phyloP scores from a whole-genome alignment of 2,329 filamentous ascomycete genomes.

The Alternaria infectoria region DNA sequence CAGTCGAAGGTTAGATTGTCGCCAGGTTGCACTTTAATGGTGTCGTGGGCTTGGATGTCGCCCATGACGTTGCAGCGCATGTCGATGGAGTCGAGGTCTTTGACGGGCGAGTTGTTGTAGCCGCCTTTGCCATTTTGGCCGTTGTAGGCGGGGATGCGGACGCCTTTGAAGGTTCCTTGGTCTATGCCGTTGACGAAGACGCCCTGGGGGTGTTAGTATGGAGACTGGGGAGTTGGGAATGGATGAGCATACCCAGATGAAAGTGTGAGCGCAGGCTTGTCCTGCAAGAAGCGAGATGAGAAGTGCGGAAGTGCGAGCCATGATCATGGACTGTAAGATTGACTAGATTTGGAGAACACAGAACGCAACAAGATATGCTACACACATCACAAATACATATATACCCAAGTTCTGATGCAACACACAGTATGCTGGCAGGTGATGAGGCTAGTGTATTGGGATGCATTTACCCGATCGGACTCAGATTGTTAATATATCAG shows the following conservation, averaged over 20 bases:
- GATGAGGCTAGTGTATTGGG: conserved; percentile 14
- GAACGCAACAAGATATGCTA: too few species aligned
- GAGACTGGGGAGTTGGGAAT: accelerated
- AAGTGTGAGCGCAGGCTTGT: conserved; percentile 22
- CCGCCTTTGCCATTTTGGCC: conserved; percentile 42
- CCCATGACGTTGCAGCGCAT: conserved; percentile 51
- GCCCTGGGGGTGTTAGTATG: conserved; percentile 17
- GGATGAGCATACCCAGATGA: too few species aligned
- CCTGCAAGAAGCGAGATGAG: conserved; percentile 24
- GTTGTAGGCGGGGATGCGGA: conserved; percentile 44
- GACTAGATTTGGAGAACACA: neutral
- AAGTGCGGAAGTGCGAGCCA: conserved; percentile 18
- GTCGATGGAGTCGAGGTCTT: conserved; percentile 49
- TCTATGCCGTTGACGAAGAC: conserved; percentile 42
- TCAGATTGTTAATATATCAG: conserved; percentile 26
- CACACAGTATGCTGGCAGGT: neutral
- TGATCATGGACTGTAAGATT: neutral
- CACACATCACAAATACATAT: neutral
- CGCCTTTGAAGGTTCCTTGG: conserved; percentile 37
- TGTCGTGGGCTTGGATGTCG: conserved; percentile 45
- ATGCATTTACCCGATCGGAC: conserved; percentile 25
- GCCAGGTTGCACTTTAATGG: conserved; percentile 45
- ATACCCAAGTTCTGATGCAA: neutral
- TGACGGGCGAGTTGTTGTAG: conserved; percentile 51
- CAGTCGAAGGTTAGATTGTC: conserved; percentile 51